Conservation (phyloP, 2,329 filamentous ascomycete species). For the Talaromyces sp. region DNA sequence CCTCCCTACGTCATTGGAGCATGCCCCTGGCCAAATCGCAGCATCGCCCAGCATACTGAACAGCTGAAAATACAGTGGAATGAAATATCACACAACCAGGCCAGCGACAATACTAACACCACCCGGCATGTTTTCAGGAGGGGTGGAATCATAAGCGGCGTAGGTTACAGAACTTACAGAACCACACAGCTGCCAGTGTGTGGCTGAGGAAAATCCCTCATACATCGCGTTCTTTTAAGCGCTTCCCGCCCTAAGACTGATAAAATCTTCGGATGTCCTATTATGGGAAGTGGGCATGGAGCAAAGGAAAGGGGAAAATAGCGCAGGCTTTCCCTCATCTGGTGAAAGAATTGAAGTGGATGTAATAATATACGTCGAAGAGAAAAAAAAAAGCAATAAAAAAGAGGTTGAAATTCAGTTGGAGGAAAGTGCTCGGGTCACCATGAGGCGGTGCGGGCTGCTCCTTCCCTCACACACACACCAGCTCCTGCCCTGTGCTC, state of each 20-base stretch:
- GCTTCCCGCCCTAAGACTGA: background rate
- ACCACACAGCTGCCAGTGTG: slow-evolving; percentile 3
- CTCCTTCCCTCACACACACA: background rate
- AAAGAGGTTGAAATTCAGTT: slow-evolving; percentile 16
- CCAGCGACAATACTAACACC: too few species aligned
- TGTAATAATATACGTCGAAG: background rate
- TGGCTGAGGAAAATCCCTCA: slow-evolving; percentile 19
- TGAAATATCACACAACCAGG: too few species aligned
- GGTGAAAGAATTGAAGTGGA: background rate
- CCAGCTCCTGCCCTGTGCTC: background rate
- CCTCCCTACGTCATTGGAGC: background rate
- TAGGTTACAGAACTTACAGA: background rate
- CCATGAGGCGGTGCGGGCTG: slow-evolving; percentile 13
- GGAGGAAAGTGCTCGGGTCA: slow-evolving; percentile 12
- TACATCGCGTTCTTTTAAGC: slow-evolving; percentile 1
- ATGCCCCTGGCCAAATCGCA: background rate
- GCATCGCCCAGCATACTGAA: background rate
- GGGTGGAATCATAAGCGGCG: background rate
- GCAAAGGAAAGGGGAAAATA: background rate
- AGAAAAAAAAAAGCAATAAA: background rate
- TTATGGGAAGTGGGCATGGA: background rate
- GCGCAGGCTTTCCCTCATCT: slow-evolving; percentile 2
- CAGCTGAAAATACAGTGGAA: background rate
- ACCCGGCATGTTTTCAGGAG: background rate
- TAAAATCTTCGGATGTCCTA: background rate